Percentiles rank a stretch among this genome's conserved stretches.
Evolutionary conservation across 2,329 filamentous ascomycete species (phyloP).

Genomic region (Rutstroemia sp.): DNA sequence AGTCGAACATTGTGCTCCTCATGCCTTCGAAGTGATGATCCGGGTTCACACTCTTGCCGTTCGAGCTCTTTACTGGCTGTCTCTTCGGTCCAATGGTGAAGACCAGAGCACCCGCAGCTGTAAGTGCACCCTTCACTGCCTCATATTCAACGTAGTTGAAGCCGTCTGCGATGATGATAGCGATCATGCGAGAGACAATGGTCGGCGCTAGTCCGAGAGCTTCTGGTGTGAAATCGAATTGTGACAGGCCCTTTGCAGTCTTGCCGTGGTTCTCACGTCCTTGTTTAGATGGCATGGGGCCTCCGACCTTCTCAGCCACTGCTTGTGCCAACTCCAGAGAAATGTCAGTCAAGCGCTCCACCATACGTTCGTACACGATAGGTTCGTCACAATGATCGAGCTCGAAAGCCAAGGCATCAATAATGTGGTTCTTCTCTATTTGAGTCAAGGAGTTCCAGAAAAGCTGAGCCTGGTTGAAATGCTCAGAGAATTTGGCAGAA

Average conservation of each 20-base stretch:
- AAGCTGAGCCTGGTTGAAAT: constrained; percentile 70
- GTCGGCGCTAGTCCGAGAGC: constrained; percentile 43
- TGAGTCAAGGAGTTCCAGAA: constrained; percentile 73
- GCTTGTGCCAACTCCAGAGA: constrained; percentile 60
- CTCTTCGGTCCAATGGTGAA: constrained; percentile 67
- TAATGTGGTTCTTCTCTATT: constrained; percentile 58
- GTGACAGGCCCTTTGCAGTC: constrained; percentile 60
- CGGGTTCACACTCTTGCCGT: constrained; percentile 48
- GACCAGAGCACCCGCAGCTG: constrained; percentile 55
- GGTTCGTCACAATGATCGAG: constrained; percentile 78
- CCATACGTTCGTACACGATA: constrained; percentile 65
- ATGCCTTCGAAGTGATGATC: constrained; percentile 76
- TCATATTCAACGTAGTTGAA: constrained; percentile 62
- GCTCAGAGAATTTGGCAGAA: constrained; percentile 70
- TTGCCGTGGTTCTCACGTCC: constrained; percentile 55
- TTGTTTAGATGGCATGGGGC: constrained; percentile 46
- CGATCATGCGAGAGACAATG: constrained; percentile 64
- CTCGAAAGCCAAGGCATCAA: constrained; percentile 58
- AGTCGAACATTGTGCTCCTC: constrained; percentile 76
- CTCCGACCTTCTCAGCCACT: constrained; percentile 65
- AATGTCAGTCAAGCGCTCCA: constrained; percentile 62
- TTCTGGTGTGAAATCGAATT: constrained; percentile 57
- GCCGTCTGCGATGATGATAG: constrained; percentile 71
- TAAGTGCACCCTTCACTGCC: constrained; percentile 56
- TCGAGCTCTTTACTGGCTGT: constrained; percentile 44